Evolutionary conservation across 768 basidiomycete genomes (phyloP).

Genomic region (Pholiota microspora): DNA sequence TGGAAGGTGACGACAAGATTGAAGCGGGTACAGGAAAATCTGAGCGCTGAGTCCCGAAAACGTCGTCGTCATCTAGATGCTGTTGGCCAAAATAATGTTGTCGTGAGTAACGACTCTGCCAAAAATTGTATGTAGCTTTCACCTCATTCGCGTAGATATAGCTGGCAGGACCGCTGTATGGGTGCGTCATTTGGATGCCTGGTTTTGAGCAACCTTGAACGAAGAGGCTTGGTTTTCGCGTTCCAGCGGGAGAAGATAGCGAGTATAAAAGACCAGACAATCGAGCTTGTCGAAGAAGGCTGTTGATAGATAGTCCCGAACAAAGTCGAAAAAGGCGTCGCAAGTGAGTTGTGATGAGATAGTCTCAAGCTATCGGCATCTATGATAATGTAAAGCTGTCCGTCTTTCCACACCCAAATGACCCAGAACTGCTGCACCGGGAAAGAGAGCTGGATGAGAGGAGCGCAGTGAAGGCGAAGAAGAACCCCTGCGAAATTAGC

Average conservation of each 20-base stretch:
- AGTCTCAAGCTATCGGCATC: background rate
- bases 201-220: background rate
- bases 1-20: background rate
- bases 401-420: background rate
- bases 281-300: background rate
- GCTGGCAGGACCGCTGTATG: constrained; percentile 31
- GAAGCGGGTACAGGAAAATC: background rate
- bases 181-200: constrained; percentile 24
- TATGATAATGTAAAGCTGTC: background rate
- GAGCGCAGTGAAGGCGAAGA: background rate
- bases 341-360: no score
- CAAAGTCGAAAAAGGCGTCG: no score
- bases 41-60: background rate
- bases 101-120: background rate
- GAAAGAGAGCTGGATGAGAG: background rate
- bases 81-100: background rate
- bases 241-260: background rate
- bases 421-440: background rate
- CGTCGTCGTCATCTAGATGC: background rate
- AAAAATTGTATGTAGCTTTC: no score
- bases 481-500: background rate
- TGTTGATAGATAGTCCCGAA: background rate
- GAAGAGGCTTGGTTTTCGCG: background rate
- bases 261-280: no score
- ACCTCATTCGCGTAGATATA: constrained; percentile 34